Conservation (phyloP, 1,284 basidiomycete species). For the Heterobasidion parviporum region DNA sequence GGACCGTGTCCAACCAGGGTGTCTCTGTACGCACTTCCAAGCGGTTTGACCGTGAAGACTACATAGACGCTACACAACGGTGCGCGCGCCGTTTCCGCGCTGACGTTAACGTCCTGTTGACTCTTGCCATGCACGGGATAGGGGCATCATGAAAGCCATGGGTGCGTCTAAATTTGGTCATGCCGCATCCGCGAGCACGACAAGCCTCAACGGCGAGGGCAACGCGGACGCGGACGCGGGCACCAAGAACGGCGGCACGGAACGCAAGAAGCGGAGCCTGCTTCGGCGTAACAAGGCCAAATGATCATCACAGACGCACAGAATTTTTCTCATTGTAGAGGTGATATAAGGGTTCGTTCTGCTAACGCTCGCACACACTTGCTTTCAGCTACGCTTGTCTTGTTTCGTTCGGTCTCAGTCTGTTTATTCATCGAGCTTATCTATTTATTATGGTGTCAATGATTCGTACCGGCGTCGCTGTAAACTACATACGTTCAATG, state of each 20-base stretch:
- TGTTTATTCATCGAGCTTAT: no score
- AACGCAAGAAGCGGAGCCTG: no score
- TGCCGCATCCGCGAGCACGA: neutral
- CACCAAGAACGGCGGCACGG: neutral
- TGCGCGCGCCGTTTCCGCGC: slow-evolving; percentile 20
- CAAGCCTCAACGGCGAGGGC: neutral
- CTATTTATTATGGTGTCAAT: no score
- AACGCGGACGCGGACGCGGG: neutral
- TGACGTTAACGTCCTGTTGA: neutral
- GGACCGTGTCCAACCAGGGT: slow-evolving; percentile 45
- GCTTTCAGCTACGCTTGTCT: no score
- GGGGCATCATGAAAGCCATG: slow-evolving; percentile 5
- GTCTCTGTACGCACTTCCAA: slow-evolving; percentile 55
- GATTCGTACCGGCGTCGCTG: no score
- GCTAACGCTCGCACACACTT: no score
- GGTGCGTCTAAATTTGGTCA: neutral
- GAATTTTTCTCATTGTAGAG: no score
- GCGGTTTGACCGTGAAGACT: slow-evolving; percentile 49
- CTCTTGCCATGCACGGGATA: neutral
- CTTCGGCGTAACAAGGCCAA: no score
- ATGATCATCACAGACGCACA: no score
- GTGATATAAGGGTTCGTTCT: no score
- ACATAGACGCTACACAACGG: slow-evolving; percentile 68
- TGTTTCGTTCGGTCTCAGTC: no score
- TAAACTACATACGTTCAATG: no score